Evolutionary conservation across 139 green algal genomes (phyloP), one percentile per base, ranked within the genome.

Genomic region (Trebouxia sp.): DNA sequence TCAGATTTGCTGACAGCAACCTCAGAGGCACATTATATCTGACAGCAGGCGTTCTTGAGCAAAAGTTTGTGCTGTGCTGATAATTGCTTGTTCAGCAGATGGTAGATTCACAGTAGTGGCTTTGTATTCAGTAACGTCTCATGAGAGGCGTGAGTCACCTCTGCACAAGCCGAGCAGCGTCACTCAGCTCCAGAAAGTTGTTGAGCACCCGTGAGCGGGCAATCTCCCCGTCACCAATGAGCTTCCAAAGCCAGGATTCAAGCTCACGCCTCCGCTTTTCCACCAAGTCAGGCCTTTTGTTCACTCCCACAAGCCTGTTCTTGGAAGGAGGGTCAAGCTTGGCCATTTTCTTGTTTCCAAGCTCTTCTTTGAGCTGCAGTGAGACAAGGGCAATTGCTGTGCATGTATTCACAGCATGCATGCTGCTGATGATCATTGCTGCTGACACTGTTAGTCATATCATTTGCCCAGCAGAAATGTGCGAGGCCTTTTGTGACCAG

Each of bases 191-290:
- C 74, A 94, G 89, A 37, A 95, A 95, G 1, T 87, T 74, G 42
- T 87, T 87, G 43, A 95, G 85, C 65, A 86, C 77, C 1, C 80
- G 37, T 35, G 82, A 86, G 56, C 89, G 87, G 0, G 90, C 87
- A 1, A 93, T 55, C 37, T 87, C 82, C 0, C 88, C 78, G 28
- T 87, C 83, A 28, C 75, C 82, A 0, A 94, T 83, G 38, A 95
- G 85, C 43, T 84, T 83, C 90, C 90, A 95, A 79, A 94, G 62
- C 92, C 92, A 95, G 28, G 66, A 45, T 85, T 95, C 89, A 65
- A 95, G 87, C 83, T 94, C 90, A 37, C 53, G 87, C 9, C 88
- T 82, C 10, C 92, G 88, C 75, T 83, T 83, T 78, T 95, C 92
- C 14, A 91, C 80, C 28, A 90, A 81, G n/a, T 92, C 92, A 65